Percentiles rank a stretch among this genome's conserved stretches.
These are phyloP conservation scores for Aulographum hederae DNA, from an alignment of 2,329 filamentous ascomycete species.

Conservation along the genomic window DNA sequence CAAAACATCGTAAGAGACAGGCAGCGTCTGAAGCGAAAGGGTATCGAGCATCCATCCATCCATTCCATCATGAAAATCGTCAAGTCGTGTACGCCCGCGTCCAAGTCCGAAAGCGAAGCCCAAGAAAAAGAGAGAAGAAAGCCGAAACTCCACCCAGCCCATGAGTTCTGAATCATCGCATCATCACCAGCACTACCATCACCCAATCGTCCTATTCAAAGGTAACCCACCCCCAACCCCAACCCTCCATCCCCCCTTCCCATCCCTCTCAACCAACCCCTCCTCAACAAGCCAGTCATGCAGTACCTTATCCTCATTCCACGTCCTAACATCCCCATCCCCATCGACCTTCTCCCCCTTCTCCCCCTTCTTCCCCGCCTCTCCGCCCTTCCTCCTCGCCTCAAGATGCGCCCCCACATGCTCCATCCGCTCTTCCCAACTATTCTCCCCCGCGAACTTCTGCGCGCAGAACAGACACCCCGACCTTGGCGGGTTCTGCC, in stretches of 20 bases:
- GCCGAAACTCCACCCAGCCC: too few species aligned
- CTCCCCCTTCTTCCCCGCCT: slow-evolving; percentile 20
- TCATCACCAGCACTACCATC: too few species aligned
- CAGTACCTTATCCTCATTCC: slow-evolving; percentile 6
- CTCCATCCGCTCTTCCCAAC: slow-evolving; percentile 75
- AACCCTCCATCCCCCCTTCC: slow-evolving; percentile 14
- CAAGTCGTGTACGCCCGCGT: neutral
- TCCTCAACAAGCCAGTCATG: slow-evolving; percentile 21
- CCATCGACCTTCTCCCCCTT: slow-evolving; percentile 10
- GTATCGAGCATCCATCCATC: too few species aligned
- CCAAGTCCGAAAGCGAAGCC: neutral
- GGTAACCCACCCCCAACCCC: slow-evolving; percentile 7
- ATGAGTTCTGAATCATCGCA: too few species aligned
- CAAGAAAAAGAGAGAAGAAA: neutral
- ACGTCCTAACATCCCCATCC: slow-evolving; percentile 2
- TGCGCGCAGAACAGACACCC: slow-evolving; percentile 47
- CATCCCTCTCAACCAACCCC: slow-evolving; percentile 15
- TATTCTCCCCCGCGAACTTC: slow-evolving; percentile 40
- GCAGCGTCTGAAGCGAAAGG: too few species aligned
- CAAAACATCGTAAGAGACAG: too few species aligned
- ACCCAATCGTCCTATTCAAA: neutral
- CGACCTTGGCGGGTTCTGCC: slow-evolving; percentile 41
- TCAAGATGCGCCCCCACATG: slow-evolving; percentile 73
- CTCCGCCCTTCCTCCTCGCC: slow-evolving; percentile 21
- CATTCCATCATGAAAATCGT: too few species aligned